phyloP scores from a whole-genome alignment of 495 filamentous ascomycete species.

The Hyaloscypha variabilis region DNA sequence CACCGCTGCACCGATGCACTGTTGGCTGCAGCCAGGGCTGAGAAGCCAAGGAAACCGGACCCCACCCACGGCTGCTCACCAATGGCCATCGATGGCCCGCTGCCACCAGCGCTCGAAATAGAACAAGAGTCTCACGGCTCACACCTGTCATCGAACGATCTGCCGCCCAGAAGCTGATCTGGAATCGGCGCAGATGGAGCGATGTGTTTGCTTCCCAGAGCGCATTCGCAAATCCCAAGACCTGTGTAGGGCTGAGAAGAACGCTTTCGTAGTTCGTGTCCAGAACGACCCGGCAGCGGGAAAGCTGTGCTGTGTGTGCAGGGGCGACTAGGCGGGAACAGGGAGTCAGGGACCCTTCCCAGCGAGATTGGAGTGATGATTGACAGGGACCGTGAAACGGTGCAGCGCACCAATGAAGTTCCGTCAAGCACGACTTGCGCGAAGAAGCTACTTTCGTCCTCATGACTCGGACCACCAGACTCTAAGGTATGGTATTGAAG shows the following conservation, averaged over 20 bases:
- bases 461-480: background rate
- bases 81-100: background rate
- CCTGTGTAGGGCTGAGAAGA: background rate
- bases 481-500: too few relatives aligned
- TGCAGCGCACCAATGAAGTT: background rate
- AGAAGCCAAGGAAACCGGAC: background rate
- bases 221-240: background rate
- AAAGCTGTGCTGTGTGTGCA: background rate
- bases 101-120: constrained; percentile 11
- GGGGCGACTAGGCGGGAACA: background rate
- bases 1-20: too few relatives aligned
- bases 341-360: too few relatives aligned
- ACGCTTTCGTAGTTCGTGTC: background rate
- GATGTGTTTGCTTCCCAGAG: background rate
- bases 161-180: too few relatives aligned
- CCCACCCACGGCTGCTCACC: background rate
- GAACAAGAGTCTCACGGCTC: constrained; percentile 5
- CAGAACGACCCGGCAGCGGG: background rate
- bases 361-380: background rate
- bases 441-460: background rate
- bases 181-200: too few relatives aligned
- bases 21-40: constrained; percentile 10
- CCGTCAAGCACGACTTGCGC: background rate
- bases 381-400: constrained; percentile 1
- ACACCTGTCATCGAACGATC: constrained; percentile 1